Evolutionary conservation across 768 basidiomycete genomes (phyloP), one percentile per base, ranked within the genome.

Genomic region (Mycena haematopus): DNA sequence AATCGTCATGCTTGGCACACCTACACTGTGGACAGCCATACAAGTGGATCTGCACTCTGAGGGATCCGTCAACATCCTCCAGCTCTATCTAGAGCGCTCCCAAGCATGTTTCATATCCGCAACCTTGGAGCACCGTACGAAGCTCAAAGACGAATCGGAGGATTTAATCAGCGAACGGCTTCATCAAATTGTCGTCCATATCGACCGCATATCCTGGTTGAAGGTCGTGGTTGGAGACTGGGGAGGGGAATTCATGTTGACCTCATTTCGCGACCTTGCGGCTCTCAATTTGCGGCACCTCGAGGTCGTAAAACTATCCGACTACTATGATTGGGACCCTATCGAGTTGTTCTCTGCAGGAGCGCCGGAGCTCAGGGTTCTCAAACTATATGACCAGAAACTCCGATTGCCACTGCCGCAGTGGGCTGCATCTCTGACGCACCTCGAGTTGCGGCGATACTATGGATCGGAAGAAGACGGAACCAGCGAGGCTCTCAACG

Each of bases 71-170:
- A 44, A 36, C 17, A 25, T 47, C 2, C 9, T 49, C 22, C 13
- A 33, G 7, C 54, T 49, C 45, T 38, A 49, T 17, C 15, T 57
- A 3, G 59, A 47, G 40, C 59, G 52, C 15, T 60, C 53, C 3
- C 27, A n/a, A 15, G 38, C 4, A 8, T 47, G 59, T 38, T 19
- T 19, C 9, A 8, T 60, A 5, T 35, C 14, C n/a, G 51, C 42
- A 11, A 45, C 27, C 10, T 9, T 58, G 21, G 10, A 25, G 29
- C 29, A 17, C 22, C 17, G 22, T 31, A 1, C 49, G 22, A 14
- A 0, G 56, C 19, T 8, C 3, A 7, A 42, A n/a, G 42, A 42
- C 6, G 42, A 42, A n/a, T 19, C 17, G n/a, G 19, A 19, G 17
- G 31, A 27, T 27, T 9, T 22, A 2, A 6, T 50, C n/a, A 19